Base-by-base conservation (phyloP, 2,329 filamentous ascomycete species). In the Pleomassaria siparia region DNA sequence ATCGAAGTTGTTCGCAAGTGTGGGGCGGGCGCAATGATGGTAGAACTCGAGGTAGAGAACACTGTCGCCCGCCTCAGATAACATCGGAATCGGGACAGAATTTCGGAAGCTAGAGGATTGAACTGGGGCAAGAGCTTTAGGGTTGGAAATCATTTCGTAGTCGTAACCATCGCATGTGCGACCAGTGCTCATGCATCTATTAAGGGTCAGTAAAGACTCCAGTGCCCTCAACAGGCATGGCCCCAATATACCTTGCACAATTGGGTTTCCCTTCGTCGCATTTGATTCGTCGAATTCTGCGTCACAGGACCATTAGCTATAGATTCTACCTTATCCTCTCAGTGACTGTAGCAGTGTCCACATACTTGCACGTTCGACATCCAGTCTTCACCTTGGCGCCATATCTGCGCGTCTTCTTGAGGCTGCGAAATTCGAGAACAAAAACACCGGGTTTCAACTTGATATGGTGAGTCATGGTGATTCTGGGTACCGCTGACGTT, bases 21-120 rank as follows among this genome's bases (percentile, higher is more conserved):
- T 75, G 3, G 57, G 52, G 0, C 57, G 58, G 4, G 70, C 75
- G 16, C 69, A 69, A 26, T 58, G 58, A 13, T 66, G 66, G 59
- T 80, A 80, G 69, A 74, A 79, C 12, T 65, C 59, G 25, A 67
- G 46, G 32, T 60, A 64, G 15, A 50, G 49, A 11, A 58, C 44
- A 24, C 44, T 55, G 13, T 62, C 52, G 10, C 55, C 54, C 7
- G 54, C 44, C n/a, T 29, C 50, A 7, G 46, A 39, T 4, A 55
- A 36, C n/a, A n/a, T n/a, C n/a, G n/a, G n/a, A 21, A 39, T 39
- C 4, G 60, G 41, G 12, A 50, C 18, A n/a, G 41, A 22, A 40
- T 47, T 36, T 26, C 42, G 44, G 15, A 51, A 45, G 16, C 39
- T 35, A 8, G 42, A 35, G 7, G 21, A 9, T 40, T 51, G 35